These are phyloP conservation scores for Penicillium sclerotigenum DNA, from an alignment of 2,329 filamentous ascomycete species.

Conservation along the genomic window DNA sequence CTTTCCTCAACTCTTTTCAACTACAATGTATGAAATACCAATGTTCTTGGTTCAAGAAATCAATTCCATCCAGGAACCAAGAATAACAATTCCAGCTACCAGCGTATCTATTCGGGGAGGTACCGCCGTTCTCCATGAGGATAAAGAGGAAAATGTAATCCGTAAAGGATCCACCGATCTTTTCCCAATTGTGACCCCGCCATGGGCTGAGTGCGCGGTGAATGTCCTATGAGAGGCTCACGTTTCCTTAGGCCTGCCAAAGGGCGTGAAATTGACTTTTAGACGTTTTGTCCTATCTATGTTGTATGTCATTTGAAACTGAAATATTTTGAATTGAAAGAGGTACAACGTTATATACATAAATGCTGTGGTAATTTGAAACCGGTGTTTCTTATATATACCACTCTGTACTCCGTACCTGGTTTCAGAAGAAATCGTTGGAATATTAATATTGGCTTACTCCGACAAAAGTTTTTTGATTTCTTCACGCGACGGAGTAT, in stretches of 20 bases:
- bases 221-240: slow-evolving; percentile 13
- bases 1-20: background rate
- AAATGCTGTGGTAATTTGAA: background rate
- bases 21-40: background rate
- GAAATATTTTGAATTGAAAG: background rate
- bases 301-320: no score
- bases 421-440: background rate
- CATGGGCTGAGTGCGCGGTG: slow-evolving; percentile 20
- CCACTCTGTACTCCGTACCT: no score
- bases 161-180: slow-evolving; percentile 20
- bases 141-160: background rate
- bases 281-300: background rate
- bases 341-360: background rate
- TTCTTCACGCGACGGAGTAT: no score
- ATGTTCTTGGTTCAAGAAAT: background rate
- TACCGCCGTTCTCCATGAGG: slow-evolving; percentile 1
- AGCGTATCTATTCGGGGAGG: background rate
- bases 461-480: no score
- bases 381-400: background rate
- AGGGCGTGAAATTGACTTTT: slow-evolving; percentile 30
- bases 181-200: slow-evolving; percentile 31
- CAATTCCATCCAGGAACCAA: background rate
- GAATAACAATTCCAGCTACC: background rate
- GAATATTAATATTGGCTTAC: background rate
- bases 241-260: slow-evolving; percentile 22